Base-by-base conservation (phyloP, 2,329 filamentous ascomycete genomes). In the Paraphaeosphaeria minitans region DNA sequence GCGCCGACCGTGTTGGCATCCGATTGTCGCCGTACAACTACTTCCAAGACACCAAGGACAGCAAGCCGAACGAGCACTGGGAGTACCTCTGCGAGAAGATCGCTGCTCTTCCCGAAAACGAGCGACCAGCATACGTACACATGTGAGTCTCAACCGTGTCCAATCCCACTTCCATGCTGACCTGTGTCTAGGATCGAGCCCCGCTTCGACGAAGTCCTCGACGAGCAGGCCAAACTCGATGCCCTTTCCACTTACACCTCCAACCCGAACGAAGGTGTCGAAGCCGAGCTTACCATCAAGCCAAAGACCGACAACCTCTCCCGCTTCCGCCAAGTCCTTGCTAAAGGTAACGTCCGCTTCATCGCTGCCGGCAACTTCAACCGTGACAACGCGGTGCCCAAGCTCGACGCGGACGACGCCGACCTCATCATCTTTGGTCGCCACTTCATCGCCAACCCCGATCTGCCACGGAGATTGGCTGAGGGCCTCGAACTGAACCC, bases 281-380 rank as follows among this genome's bases (percentile, higher is more conserved):
- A 76, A 49, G 70, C 70, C n/a, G 73, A 75, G 56, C 71, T 68
- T 4, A 71, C 70, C 10, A 62, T 63, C n/a, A 66, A 67, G 43
- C 52, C 57, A 22, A 66, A 66, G 51, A 62, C 59, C 6, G 69
- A 76, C 29, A 69, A 62, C 13, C 71, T 80, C 6, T 49, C 62
- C 21, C 68, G 73, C 35, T 67, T 79, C 58, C 80, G 83, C 21
- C 63, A 78, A 12, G 85, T 86, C 58, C 82, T 85, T 53, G 62
- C 51, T 56, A 76, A 61, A 59, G 80, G 79, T 2, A 71, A 75
- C 6, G 83, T 83, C 0, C 84, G 83, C 0, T 84, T 87, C 71
- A 80, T 87, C 60, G 81, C 83, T 0, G 84, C 82, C 0, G 84
- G 84, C 6, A 84, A 84, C 0, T 87, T 81, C 71, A 76, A 82